These are phyloP conservation scores for Ceratobasidium theobromae DNA, from an alignment of 1,284 basidiomycete species.

Conservation along the genomic window DNA sequence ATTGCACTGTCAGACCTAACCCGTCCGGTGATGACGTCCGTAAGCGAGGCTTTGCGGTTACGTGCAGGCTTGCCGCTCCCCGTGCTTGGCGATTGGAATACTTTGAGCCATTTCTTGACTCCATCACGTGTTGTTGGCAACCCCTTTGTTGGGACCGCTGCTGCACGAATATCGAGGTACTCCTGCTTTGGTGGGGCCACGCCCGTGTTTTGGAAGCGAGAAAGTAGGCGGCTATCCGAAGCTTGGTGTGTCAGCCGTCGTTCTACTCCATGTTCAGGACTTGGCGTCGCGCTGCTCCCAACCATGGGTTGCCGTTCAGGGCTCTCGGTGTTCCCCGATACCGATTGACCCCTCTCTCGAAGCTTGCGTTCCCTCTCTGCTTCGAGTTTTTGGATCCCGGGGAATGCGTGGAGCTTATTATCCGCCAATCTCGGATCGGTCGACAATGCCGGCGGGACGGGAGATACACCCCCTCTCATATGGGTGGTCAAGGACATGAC, in stretches of 20 bases:
- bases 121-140: slow-evolving; percentile 71
- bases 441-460: slow-evolving; percentile 66
- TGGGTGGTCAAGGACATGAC: slow-evolving; percentile 43
- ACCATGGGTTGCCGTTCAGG: not conserved
- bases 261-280: slow-evolving; percentile 44
- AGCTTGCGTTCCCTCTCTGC: slow-evolving; percentile 55
- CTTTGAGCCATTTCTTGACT: slow-evolving; percentile 73
- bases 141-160: slow-evolving; percentile 43
- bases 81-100: slow-evolving; percentile 41
- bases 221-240: slow-evolving; percentile 62
- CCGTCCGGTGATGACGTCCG: slow-evolving; percentile 27
- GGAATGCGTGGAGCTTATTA: slow-evolving; percentile 86
- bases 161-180: slow-evolving; percentile 13
- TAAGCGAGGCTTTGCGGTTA: slow-evolving; percentile 31
- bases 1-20: slow-evolving; percentile 32
- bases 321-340: slow-evolving; percentile 21
- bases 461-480: slow-evolving; percentile 59
- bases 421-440: slow-evolving; percentile 66
- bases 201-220: slow-evolving; percentile 49
- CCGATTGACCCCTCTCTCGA: slow-evolving; percentile 23
- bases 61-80: slow-evolving; percentile 26
- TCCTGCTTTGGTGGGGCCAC: slow-evolving; percentile 28
- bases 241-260: slow-evolving; percentile 65
- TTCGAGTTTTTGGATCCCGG: slow-evolving; percentile 75
- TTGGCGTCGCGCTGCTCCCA: not conserved